Percentiles rank a stretch among this genome's conserved stretches.
phyloP scores from a whole-genome alignment of 108 stramenopile species.

The Nitzschia sp. region DNA sequence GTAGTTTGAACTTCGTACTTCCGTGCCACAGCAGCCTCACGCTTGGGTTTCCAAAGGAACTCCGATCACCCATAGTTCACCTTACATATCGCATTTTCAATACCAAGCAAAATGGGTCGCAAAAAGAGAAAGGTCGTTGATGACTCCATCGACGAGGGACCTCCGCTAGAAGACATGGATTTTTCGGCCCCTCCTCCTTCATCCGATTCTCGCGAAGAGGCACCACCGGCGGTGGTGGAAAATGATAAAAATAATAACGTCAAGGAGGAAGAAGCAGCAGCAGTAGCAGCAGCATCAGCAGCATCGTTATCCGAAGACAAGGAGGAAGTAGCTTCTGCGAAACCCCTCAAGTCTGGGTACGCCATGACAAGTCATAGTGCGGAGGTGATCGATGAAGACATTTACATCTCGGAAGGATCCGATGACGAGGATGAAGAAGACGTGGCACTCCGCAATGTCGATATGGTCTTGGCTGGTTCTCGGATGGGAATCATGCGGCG shows the following conservation, averaged over 20 bases:
- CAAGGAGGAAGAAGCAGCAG: slow-evolving; percentile 12
- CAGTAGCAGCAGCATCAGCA: not conserved
- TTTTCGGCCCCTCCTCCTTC: not conserved
- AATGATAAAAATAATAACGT: slow-evolving; percentile 1
- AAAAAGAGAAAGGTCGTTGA: slow-evolving; percentile 42
- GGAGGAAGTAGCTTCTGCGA: not conserved
- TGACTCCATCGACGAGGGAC: slow-evolving; percentile 2
- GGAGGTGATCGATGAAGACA: slow-evolving; percentile 75
- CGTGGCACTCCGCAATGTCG: slow-evolving; percentile 22
- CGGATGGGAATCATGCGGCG: slow-evolving; percentile 86
- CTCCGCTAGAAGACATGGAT: not conserved
- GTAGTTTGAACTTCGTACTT: no score
- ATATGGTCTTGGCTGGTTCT: slow-evolving; percentile 68
- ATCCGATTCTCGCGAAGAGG: not conserved
- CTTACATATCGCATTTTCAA: no score
- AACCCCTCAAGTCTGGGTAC: slow-evolving; percentile 33
- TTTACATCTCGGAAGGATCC: slow-evolving; percentile 74
- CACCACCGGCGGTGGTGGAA: not conserved
- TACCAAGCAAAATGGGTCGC: slow-evolving; percentile 36
- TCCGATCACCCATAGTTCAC: no score
- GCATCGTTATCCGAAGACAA: not conserved
- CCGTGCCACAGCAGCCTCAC: no score
- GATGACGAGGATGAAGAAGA: slow-evolving; percentile 29
- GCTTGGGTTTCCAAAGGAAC: no score
- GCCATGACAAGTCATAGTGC: slow-evolving; percentile 77